These are phyloP conservation scores for Populus deltoides DNA, from an alignment of 345 rosid species.

Conservation along the genomic window DNA sequence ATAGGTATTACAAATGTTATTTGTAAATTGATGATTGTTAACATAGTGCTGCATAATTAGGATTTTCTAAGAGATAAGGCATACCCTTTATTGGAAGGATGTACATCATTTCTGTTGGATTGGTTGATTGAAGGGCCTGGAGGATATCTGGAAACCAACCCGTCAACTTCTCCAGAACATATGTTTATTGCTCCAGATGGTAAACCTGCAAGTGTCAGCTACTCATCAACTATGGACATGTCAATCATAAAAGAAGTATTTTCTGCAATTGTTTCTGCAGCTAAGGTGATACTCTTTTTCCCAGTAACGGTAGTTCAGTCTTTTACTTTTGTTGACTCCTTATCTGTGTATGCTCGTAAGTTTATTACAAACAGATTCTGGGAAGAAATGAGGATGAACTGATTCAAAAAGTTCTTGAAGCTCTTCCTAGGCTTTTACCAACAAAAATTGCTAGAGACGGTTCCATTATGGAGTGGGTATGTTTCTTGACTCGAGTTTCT, in stretches of 20 bases:
- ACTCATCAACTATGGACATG: conserved; percentile 96
- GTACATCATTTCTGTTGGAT: conserved; percentile 67
- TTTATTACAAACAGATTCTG: conserved; percentile 44
- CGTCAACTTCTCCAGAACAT: conserved; percentile 97
- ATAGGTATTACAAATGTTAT: background rate
- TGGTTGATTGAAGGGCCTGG: conserved; percentile 84
- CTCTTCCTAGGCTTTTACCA: conserved; percentile 67
- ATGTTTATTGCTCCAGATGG: conserved; percentile 76
- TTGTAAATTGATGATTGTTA: background rate
- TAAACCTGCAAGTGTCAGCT: conserved; percentile 77
- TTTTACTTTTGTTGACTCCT: background rate
- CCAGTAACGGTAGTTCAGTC: background rate
- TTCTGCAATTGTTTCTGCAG: conserved; percentile 60
- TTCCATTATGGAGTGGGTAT: conserved; percentile 97
- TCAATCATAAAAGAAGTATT: conserved; percentile 77
- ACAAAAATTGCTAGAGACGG: conserved; percentile 70
- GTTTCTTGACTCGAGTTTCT: background rate
- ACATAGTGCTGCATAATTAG: conserved; percentile 32
- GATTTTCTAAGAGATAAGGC: conserved; percentile 74
- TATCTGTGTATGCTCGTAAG: background rate
- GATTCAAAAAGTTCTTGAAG: conserved; percentile 49
- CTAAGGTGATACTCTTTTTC: conserved; percentile 54
- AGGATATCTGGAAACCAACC: conserved; percentile 80
- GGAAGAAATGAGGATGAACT: conserved; percentile 55
- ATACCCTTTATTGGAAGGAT: conserved; percentile 85